Percentiles rank a stretch among this genome's conserved stretches.
These are phyloP conservation scores for Sporothrix humicola DNA, from an alignment of 2,329 filamentous ascomycete species.

Conservation along the genomic window DNA sequence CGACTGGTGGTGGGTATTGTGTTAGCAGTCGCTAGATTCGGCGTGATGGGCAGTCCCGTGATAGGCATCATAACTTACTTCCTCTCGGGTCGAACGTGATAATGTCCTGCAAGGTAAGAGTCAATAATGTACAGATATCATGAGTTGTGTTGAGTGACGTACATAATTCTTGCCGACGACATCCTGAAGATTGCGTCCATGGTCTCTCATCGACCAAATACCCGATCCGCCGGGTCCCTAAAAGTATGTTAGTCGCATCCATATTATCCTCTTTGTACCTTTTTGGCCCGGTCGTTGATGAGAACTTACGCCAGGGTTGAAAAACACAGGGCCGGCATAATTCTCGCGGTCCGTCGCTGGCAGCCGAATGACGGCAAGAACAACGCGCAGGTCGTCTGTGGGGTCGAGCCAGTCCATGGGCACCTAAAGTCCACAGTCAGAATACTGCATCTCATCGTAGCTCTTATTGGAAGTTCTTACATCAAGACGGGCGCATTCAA, in stretches of 20 bases:
- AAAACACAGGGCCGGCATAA: slow-evolving; percentile 47
- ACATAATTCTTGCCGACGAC: slow-evolving; percentile 56
- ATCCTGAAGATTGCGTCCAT: slow-evolving; percentile 48
- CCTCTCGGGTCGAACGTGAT: slow-evolving; percentile 60
- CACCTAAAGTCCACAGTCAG: slow-evolving; percentile 37
- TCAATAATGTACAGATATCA: not conserved
- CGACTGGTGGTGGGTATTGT: slow-evolving; percentile 43
- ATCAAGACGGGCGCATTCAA: slow-evolving; percentile 49
- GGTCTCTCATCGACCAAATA: slow-evolving; percentile 46
- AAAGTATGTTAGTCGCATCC: not conserved
- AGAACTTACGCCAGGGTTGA: slow-evolving; percentile 47
- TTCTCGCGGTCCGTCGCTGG: slow-evolving; percentile 42
- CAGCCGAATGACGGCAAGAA: slow-evolving; percentile 49
- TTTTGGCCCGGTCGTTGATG: no score
- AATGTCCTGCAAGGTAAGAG: slow-evolving; percentile 47
- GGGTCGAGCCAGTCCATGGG: slow-evolving; percentile 51
- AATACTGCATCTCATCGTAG: no score
- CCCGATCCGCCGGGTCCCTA: slow-evolving; percentile 58
- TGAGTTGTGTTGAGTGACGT: not conserved
- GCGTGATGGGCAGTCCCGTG: no score
- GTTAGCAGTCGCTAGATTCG: not conserved
- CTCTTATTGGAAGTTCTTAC: slow-evolving; percentile 30
- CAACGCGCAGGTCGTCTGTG: slow-evolving; percentile 44
- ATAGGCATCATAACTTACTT: slow-evolving; percentile 40
- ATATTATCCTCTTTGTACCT: no score